These are phyloP conservation scores for Paramecium biaurelia DNA, from an alignment of 73 alveolate species.

Conservation along the genomic window DNA sequence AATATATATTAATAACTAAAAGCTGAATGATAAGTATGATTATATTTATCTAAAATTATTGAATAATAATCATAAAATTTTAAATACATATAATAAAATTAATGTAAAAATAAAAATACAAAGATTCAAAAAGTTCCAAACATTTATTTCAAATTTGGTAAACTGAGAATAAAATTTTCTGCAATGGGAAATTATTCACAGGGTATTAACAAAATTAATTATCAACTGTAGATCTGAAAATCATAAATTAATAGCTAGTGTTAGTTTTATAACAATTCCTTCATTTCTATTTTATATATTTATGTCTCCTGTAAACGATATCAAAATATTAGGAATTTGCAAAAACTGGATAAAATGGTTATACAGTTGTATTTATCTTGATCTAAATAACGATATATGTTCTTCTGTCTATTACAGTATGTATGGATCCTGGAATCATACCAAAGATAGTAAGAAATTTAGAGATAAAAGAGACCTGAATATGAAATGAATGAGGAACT, in stretches of 20 bases:
- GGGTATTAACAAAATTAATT: constrained; percentile 37
- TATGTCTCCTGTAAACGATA: constrained; percentile 55
- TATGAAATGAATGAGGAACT: constrained; percentile 65
- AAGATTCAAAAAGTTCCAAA: not conserved
- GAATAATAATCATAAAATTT: not conserved
- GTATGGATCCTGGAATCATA: constrained; percentile 61
- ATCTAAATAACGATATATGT: not conserved
- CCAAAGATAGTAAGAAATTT: constrained; percentile 52
- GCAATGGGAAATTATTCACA: constrained; percentile 52
- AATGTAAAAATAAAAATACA: not conserved
- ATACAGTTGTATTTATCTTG: constrained; percentile 28
- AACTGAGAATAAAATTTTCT: constrained; percentile 48
- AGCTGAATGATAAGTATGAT: no score
- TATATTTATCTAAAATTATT: no score
- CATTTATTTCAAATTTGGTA: constrained; percentile 53
- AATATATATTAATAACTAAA: no score
- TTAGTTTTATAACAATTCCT: constrained; percentile 52
- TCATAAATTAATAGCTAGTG: constrained; percentile 56
- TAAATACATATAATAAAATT: not conserved
- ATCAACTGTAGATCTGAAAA: constrained; percentile 52
- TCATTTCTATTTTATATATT: constrained; percentile 52
- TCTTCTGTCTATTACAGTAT: constrained; percentile 8
- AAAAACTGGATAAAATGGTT: not conserved
- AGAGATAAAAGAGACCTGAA: constrained; percentile 21
- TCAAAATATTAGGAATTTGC: not conserved